phyloP scores from a whole-genome alignment of 169 alveolate species.

The Babesia sp. region DNA sequence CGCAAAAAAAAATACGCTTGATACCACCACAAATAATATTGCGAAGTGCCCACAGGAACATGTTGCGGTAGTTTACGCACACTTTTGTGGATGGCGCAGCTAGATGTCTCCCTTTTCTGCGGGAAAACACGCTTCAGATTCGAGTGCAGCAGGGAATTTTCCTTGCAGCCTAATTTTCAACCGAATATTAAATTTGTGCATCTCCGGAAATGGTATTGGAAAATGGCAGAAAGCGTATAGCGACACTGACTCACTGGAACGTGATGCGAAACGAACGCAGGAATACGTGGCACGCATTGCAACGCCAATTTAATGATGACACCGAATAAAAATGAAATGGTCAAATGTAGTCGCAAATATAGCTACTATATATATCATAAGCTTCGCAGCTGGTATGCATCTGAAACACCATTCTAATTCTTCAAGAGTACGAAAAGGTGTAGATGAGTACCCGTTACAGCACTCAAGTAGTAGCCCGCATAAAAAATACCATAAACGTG shows the following conservation, averaged over 20 bases:
- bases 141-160: background rate
- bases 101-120: background rate
- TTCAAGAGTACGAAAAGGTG: background rate
- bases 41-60: background rate
- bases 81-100: background rate
- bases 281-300: background rate
- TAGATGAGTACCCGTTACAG: background rate
- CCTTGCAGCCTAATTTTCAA: background rate
- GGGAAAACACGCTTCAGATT: background rate
- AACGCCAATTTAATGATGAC: too few species aligned
- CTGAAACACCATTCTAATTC: background rate
- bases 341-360: background rate
- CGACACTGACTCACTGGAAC: background rate
- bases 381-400: background rate
- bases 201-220: background rate
- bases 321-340: background rate
- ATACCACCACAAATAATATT: background rate
- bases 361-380: background rate
- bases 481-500: too few species aligned
- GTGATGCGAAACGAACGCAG: background rate
- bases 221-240: background rate
- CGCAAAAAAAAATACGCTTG: too few species aligned
- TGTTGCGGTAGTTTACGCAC: background rate
- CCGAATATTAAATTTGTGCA: background rate
- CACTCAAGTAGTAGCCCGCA: too few species aligned